Conservation (phyloP, 352 stramenopile genomes). For the Phytopythium litorale region DNA sequence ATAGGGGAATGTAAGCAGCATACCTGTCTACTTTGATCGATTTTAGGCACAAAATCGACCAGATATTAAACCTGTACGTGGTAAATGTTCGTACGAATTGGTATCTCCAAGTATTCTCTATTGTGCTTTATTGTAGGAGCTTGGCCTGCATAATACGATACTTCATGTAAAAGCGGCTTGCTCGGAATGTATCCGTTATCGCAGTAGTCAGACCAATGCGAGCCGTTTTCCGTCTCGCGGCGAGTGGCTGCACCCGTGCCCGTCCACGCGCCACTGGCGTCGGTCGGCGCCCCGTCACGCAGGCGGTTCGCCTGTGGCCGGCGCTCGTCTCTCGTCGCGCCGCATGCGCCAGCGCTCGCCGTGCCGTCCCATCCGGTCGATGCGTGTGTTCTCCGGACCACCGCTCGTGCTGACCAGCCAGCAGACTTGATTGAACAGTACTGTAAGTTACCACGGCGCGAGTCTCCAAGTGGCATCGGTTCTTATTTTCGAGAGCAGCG, state of each 20-base stretch:
- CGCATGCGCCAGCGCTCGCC: slow-evolving; percentile 1
- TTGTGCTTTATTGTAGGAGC: no score
- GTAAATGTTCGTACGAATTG: no score
- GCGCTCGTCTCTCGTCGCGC: slow-evolving; percentile 1
- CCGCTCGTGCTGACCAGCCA: background rate
- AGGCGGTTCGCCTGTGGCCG: background rate
- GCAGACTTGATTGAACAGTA: no score
- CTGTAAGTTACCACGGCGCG: no score
- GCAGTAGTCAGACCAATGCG: background rate
- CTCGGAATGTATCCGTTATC: background rate
- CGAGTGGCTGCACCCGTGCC: background rate
- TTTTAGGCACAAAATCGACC: background rate
- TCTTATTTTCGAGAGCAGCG: slow-evolving; percentile 1
- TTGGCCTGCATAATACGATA: background rate
- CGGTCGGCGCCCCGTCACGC: background rate
- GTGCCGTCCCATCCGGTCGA: background rate
- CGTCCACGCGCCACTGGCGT: slow-evolving; percentile 1
- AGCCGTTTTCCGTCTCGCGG: background rate
- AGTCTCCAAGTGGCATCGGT: background rate
- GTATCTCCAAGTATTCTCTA: no score
- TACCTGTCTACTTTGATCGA: background rate
- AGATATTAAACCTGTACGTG: background rate
- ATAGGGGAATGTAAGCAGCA: background rate
- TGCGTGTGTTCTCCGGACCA: background rate
- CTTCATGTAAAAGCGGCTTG: background rate